Percentiles rank a stretch among this genome's conserved stretches.
Evolutionary conservation across 202 grass and related monocot species (phyloP).

Genomic region (Elaeis oleifera): DNA sequence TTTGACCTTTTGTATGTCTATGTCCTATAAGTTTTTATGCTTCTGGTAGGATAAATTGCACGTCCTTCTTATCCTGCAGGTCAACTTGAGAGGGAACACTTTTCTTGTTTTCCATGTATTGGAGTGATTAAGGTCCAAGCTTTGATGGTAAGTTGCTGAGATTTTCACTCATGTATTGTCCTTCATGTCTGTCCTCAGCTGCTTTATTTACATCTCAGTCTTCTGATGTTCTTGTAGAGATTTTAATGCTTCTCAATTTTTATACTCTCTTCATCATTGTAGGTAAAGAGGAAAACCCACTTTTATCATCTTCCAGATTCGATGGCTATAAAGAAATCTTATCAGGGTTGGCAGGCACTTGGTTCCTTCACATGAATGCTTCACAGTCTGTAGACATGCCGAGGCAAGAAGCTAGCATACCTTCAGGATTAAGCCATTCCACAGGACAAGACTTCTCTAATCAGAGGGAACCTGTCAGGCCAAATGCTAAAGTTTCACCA

Average conservation of each 20-base stretch:
- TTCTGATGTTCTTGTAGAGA: too few species aligned
- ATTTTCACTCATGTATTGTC: too few species aligned
- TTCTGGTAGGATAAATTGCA: too few species aligned
- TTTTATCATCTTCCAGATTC: slow-evolving; percentile 16
- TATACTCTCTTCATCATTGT: neutral
- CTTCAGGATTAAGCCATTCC: neutral
- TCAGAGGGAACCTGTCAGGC: neutral
- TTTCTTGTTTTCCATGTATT: slow-evolving; percentile 7
- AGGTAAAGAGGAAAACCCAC: slow-evolving; percentile 8
- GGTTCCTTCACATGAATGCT: slow-evolving; percentile 18
- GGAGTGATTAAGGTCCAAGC: slow-evolving; percentile 9
- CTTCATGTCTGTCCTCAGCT: too few species aligned
- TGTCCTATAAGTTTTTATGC: too few species aligned
- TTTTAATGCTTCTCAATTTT: neutral
- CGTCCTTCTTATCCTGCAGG: neutral
- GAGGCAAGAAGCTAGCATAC: neutral
- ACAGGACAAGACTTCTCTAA: neutral
- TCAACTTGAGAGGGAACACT: slow-evolving; percentile 11
- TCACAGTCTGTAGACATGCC: neutral
- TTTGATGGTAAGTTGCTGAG: slow-evolving; percentile 5
- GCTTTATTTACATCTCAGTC: too few species aligned
- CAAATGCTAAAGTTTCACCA: neutral
- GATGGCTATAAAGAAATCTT: slow-evolving; percentile 7
- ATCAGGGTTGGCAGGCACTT: neutral
- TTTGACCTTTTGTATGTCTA: too few species aligned